These are phyloP conservation scores for Neobulgaria alba DNA, from an alignment of 2,329 filamentous ascomycete species.

Conservation along the genomic window DNA sequence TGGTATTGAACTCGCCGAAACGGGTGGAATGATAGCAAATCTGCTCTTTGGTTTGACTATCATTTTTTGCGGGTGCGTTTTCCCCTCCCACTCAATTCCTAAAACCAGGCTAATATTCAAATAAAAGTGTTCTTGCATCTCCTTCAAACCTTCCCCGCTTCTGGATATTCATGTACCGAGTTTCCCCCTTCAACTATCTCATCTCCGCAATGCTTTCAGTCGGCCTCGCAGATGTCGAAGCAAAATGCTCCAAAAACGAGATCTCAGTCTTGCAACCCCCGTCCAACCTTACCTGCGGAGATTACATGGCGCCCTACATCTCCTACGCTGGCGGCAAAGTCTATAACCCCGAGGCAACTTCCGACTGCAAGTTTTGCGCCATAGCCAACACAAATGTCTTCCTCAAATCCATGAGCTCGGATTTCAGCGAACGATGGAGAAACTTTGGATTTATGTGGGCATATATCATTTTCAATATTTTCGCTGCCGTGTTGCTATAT, in stretches of 20 bases:
- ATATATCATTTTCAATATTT: slow-evolving; percentile 47
- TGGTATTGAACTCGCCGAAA: slow-evolving; percentile 64
- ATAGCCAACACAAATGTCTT: slow-evolving; percentile 43
- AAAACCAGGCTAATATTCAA: neutral
- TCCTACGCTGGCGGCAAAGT: neutral
- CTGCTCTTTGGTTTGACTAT: slow-evolving; percentile 63
- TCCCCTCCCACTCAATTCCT: slow-evolving; percentile 5
- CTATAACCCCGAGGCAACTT: slow-evolving; percentile 10
- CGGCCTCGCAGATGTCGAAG: slow-evolving; percentile 56
- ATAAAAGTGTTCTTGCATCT: neutral
- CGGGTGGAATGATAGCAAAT: slow-evolving; percentile 66
- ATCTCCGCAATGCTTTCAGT: slow-evolving; percentile 61
- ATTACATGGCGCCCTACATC: slow-evolving; percentile 39
- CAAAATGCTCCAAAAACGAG: slow-evolving; percentile 62
- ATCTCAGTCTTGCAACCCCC: slow-evolving; percentile 54
- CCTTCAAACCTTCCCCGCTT: slow-evolving; percentile 49
- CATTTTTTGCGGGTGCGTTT: slow-evolving; percentile 50
- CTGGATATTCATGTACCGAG: slow-evolving; percentile 76
- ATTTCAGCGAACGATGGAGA: slow-evolving; percentile 54
- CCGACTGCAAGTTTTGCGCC: slow-evolving; percentile 45
- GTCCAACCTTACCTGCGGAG: slow-evolving; percentile 44
- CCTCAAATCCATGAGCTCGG: slow-evolving; percentile 38
- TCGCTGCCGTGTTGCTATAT: slow-evolving; percentile 43
- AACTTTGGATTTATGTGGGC: slow-evolving; percentile 57
- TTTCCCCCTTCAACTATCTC: slow-evolving; percentile 74